Base-by-base conservation (phyloP, 768 basidiomycete species). In the Termitomyces sp. region DNA sequence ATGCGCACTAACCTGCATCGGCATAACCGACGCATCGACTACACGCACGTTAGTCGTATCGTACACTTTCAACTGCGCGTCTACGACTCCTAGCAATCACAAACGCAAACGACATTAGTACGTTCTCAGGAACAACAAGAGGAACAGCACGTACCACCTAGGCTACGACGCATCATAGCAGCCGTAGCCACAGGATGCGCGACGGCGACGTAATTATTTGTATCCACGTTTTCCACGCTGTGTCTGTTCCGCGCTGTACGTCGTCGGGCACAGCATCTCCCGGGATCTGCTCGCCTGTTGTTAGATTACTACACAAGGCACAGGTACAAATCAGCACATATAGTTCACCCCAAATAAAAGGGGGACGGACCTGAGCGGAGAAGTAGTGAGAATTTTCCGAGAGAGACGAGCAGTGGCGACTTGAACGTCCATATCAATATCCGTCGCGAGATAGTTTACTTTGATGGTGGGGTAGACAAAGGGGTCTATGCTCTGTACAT, bases 381-480 rank as follows among this genome's bases (percentile, higher is more conserved):
- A 11, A 13, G 45, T 24, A 22, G 45, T 46, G 22, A 46, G 11
- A 6, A 46, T 46, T 49, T 72, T 72, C 20, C 83, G 74, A 0
- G 79, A 69, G 7, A 28, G 28, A 28, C 84, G 68, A 84, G 56
- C 28, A 28, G 28, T 28, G 28, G 28, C 28, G 4, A 28, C 4
- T 28, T 28, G 28, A 4, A 28, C 4, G 28, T 28, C 28, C 28
- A 28, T 28, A 28, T 28, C 28, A 4, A 79, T 75, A 42, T 76
- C 75, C 16, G 79, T 74, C 60, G 70, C 70, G 73, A 84, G 84
- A 70, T 81, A 85, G 66, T 82, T 82, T 55, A 80, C 81, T 20
- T 72, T 75, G 63, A 84, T 28, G 28, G 28, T 28, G 4, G 85
- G 85, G 58, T 79, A 71, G 0, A 69, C 71, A 72, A 82, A 84